Evolutionary conservation across 768 basidiomycete species (phyloP), one percentile per base, ranked within the genome.

Genomic region (Lentinula boryana): DNA sequence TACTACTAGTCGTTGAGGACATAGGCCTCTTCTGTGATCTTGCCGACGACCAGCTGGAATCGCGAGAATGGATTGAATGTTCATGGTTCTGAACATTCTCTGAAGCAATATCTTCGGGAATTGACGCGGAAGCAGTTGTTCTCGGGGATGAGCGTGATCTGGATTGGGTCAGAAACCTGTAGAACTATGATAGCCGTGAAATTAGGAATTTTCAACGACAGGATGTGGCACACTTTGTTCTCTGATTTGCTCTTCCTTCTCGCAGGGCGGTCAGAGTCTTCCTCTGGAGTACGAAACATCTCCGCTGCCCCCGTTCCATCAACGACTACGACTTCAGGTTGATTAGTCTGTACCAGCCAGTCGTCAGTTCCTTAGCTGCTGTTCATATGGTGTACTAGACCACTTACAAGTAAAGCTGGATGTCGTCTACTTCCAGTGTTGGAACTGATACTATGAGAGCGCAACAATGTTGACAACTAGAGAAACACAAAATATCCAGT

Each of bases 91-190:
- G 61, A 32, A n/a, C n/a, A 58, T 33, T 32, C 16, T 48, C 43
- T 46, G 64, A 44, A 32, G 35, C 35, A 60, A 31, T 18, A 27
- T 33, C 41, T 27, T 60, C 46, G 4, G 50, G 23, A 33, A 43
- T 49, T n/a, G 23, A 59, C 60, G 56, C 60, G 60, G 43, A 73
- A 71, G 59, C 68, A 18, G 31, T 27, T 49, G 56, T 69, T 64
- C 73, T 76, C 58, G 78, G 75, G 69, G 79, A 78, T 15, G 87
- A 84, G 43, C 84, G 86, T n/a, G 87, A 87, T 68, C 83, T 80
- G 41, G 82, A 83, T 59, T 77, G 76, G 53, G 79, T 79, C 56
- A 78, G 74, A 72, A 89, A 87, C 31, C 76, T 80, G 66, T 82
- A 85, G 67, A 90, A 72, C 88, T 89, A 65, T 52, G 56, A 55